Base-by-base conservation (phyloP, 2,329 filamentous ascomycete genomes). In the Colletotrichum melonis region DNA sequence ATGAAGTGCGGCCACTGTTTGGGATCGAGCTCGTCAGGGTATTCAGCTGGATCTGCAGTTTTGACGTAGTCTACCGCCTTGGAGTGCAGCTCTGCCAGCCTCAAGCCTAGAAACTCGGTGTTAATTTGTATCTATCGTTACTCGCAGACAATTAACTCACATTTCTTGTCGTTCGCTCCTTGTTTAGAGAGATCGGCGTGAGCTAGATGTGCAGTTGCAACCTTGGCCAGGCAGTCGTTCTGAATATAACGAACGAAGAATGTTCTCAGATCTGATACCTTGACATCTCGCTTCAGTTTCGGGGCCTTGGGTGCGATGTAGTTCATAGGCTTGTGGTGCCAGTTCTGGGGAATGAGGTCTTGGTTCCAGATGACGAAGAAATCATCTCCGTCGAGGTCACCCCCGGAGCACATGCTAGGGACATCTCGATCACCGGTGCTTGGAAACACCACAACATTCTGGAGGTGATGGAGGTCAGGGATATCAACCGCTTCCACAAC, bases 191-290 rank as follows among this genome's bases (percentile, higher is more conserved):
- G 81, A 79, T 99, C 97, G 0, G 95, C 92, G 78, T 90, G 90
- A 1, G 92, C 95, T 22, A 97, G 84, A 82, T 99, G 97, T 0
- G 95, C 90, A 76, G 90, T 89, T 0, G 97, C 97, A 78, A 99
- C 98, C 3, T 88, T 87, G 1, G 92, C 91, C 2, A 99, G 88
- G 14, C 90, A 90, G 78, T 98, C 94, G 76, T 97, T 95, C 84
- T 97, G 97, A 90, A 98, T 95, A 78, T 97, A 98, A 3, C 90
- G 90, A 35, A 98, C 93, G 78, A 98, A 98, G 83, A 98, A 98
- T 0, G 91, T 88, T 32, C 90, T 92, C 58, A 98, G 89, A 73
- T 98, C 93, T 5, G 91, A 85, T 0, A 94, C 89, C 0, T 89
- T 90, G 14, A 98, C 94, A 4, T 91, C 87, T 1, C 89, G 85